Evolutionary conservation across 345 rosid genomes (phyloP), one percentile per base, ranked within the genome.

Genomic region (Atalantia buxifolia): DNA sequence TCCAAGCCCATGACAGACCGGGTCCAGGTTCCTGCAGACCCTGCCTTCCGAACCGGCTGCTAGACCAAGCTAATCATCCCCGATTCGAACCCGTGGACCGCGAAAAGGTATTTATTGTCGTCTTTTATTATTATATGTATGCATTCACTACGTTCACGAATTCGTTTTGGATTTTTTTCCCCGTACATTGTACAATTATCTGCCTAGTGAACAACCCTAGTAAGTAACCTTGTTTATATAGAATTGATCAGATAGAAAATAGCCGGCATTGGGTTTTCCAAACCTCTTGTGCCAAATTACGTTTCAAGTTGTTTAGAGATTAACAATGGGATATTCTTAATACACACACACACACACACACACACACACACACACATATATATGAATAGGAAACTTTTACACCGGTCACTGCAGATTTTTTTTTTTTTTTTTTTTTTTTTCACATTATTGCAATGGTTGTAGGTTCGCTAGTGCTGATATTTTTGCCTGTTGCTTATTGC

Each of bases 1-100:
- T 56, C 1, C 66, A 27, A 31, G 31, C 45, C 1, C 78, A 75
- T 27, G 50, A 48, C 62, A n/a, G 78, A 65, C 21, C 25, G 21
- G 68, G 28, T 40, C 62, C 60, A 59, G 74, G 74, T 3, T 2
- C 75, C 3, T 45, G 78, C 31, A 75, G 78, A 75, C 50, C 78
- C 9, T 36, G 33, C 25, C 78, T 42, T 30, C 71, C 7, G 24
- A 45, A 65, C 31, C 71, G 71, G 16, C 78, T 24, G 45, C 71
- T 21, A 16, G 42, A 24, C 63, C 78, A 48, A 50, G 71, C 78
- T 22, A 61, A 88, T 71, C 95, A 89, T 9, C 88, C 83, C 70
- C 91, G 88, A 72, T 40, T 85, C n/a, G 92, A 88, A 76, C 96
- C 95, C 45, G 91, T 90, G 24, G 99, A 93, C 85, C 96, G 94